These are phyloP conservation scores for Tolypocladium pustulatum DNA, from an alignment of 2,329 filamentous ascomycete species.

Conservation along the genomic window DNA sequence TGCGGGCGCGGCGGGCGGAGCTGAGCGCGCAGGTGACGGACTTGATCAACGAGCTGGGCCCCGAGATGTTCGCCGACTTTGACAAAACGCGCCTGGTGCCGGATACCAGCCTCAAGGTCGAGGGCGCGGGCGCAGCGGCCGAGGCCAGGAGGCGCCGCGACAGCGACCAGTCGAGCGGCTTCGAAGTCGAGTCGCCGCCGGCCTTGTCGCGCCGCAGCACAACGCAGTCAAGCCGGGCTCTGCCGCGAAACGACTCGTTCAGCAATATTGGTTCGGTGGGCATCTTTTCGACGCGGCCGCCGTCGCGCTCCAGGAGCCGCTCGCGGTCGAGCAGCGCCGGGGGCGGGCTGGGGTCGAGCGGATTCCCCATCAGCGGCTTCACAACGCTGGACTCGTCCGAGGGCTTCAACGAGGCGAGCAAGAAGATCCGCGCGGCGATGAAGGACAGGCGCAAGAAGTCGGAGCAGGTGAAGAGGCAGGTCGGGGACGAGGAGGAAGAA, in stretches of 20 bases:
- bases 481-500: constrained; percentile 22
- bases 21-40: constrained; percentile 78
- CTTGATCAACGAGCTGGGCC: constrained; percentile 88
- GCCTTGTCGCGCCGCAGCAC: constrained; percentile 37
- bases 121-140: constrained; percentile 16
- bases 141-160: constrained; percentile 27
- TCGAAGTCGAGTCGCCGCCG: constrained; percentile 23
- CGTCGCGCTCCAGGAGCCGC: constrained; percentile 65
- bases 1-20: constrained; percentile 61
- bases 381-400: constrained; percentile 56
- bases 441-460: constrained; percentile 48
- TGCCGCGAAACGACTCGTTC: constrained; percentile 86
- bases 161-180: constrained; percentile 37
- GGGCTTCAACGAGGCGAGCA: constrained; percentile 71
- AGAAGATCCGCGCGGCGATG: constrained; percentile 80
- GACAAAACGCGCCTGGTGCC: constrained; percentile 62
- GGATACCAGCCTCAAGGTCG: constrained; percentile 33
- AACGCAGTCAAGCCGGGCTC: constrained; percentile 40
- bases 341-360: constrained; percentile 47
- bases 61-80: constrained; percentile 96
- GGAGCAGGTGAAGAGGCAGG: constrained; percentile 25
- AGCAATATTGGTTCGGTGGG: constrained; percentile 78
- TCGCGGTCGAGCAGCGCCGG: constrained; percentile 61
- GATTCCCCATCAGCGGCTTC: constrained; percentile 60
- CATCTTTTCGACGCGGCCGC: constrained; percentile 80